These are phyloP conservation scores for Apium graveolens DNA, from an alignment of 129 eudicot genomes.

Conservation along the genomic window DNA sequence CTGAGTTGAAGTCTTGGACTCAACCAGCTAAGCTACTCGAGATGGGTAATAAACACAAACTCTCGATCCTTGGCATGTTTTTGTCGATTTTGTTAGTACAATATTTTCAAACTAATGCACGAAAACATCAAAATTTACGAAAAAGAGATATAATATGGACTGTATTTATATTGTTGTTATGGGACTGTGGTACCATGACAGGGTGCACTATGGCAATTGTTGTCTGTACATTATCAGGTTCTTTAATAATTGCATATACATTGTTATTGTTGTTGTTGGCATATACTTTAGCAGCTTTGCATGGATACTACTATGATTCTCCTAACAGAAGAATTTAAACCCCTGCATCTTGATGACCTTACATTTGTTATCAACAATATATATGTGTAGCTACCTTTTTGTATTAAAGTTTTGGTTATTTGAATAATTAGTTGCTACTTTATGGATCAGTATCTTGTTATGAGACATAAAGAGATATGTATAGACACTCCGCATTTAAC, in stretches of 20 bases:
- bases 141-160: not conserved
- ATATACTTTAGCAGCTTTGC: not conserved
- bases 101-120: not conserved
- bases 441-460: not conserved
- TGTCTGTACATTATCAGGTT: not conserved
- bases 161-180: not conserved
- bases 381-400: not conserved
- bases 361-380: not conserved
- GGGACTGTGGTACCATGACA: not conserved
- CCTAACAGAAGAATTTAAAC: not conserved
- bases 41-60: too few relatives aligned
- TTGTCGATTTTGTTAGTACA: too few relatives aligned
- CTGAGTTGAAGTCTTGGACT: too few relatives aligned
- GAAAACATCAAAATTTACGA: not conserved
- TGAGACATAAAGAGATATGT: not conserved
- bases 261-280: not conserved
- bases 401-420: not conserved
- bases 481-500: too few relatives aligned
- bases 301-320: not conserved
- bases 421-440: not conserved
- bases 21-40: too few relatives aligned
- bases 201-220: slow-evolving; percentile 4
- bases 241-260: not conserved
- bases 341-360: not conserved
- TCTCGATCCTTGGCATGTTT: not conserved